phyloP scores from a whole-genome alignment of 2,329 filamentous ascomycete genomes.

The Elsinoe perseae region DNA sequence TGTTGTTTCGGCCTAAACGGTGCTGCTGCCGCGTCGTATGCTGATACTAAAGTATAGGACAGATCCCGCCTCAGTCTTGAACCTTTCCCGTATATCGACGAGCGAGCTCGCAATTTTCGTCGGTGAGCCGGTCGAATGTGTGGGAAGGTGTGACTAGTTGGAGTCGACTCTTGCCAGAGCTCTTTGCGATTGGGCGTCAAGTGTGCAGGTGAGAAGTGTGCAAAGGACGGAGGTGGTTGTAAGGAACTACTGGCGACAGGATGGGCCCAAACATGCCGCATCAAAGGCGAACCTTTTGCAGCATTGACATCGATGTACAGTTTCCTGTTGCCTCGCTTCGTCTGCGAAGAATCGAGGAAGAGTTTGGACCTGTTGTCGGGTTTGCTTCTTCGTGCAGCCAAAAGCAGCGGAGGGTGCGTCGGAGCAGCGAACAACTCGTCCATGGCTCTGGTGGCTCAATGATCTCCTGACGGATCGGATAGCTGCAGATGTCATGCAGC shows the following conservation, averaged over 20 bases:
- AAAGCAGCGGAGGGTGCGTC: slow-evolving; percentile 6
- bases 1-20: slow-evolving; percentile 13
- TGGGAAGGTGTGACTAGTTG: slow-evolving; percentile 9
- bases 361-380: slow-evolving; percentile 9
- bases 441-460: not conserved
- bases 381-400: slow-evolving; percentile 12
- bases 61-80: slow-evolving; percentile 7
- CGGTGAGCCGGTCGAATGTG: slow-evolving; percentile 9
- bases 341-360: slow-evolving; percentile 2
- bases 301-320: slow-evolving; percentile 4
- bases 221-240: slow-evolving; percentile 8
- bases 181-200: slow-evolving; percentile 5
- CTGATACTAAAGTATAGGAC: slow-evolving; percentile 13
- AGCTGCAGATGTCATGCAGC: slow-evolving; percentile 9
- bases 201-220: slow-evolving; percentile 8
- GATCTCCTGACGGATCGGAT: not conserved
- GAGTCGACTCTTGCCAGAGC: slow-evolving; percentile 14
- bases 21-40: slow-evolving; percentile 15
- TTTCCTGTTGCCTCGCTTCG: slow-evolving; percentile 24
- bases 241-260: slow-evolving; percentile 9
- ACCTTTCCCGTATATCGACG: slow-evolving; percentile 10
- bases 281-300: slow-evolving; percentile 4
- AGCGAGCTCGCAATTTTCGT: slow-evolving; percentile 8
- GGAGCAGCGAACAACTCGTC: slow-evolving; percentile 10
- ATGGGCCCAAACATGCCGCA: slow-evolving; percentile 10